A percentile compares a stretch with the other conserved stretches of the same genome.
phyloP scores from a whole-genome alignment of 2,329 filamentous ascomycete species.

The Kalaharituber pfeilii region DNA sequence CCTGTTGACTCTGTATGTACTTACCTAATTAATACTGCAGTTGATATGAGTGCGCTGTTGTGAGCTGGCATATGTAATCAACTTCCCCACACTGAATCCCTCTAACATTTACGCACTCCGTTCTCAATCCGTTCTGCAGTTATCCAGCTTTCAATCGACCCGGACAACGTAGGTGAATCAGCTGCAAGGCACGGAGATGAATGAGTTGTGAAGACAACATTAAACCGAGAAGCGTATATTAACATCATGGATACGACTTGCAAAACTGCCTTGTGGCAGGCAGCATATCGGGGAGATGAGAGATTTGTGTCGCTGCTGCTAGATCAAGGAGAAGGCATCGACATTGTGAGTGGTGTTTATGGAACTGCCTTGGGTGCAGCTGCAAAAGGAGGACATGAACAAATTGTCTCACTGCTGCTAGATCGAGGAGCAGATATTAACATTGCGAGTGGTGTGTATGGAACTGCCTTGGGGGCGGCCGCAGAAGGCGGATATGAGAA shows the following conservation, averaged over 20 bases:
- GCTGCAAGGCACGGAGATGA: background rate
- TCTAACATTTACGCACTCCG: too few relatives aligned
- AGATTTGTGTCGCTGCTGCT: background rate
- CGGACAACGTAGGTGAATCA: too few relatives aligned
- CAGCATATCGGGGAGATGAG: background rate
- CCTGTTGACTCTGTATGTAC: too few relatives aligned
- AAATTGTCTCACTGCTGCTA: conserved; percentile 1
- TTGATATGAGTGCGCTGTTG: too few relatives aligned
- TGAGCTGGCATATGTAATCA: too few relatives aligned
- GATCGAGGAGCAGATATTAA: background rate
- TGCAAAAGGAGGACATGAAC: background rate
- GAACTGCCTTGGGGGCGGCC: background rate
- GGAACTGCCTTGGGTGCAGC: background rate
- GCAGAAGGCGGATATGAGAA: background rate
- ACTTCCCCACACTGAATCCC: too few relatives aligned
- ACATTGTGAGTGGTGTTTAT: background rate
- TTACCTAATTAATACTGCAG: too few relatives aligned
- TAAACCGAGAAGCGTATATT: conserved; percentile 1
- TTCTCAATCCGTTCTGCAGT: too few relatives aligned
- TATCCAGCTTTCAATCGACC: too few relatives aligned
- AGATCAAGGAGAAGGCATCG: conserved; percentile 4
- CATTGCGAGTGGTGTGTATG: background rate
- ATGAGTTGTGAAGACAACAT: background rate
- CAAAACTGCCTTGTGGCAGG: background rate
- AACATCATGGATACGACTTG: conserved; percentile 2